These are phyloP conservation scores for Bauhinia variegata DNA, from an alignment of 306 rosid genomes.

Conservation along the genomic window DNA sequence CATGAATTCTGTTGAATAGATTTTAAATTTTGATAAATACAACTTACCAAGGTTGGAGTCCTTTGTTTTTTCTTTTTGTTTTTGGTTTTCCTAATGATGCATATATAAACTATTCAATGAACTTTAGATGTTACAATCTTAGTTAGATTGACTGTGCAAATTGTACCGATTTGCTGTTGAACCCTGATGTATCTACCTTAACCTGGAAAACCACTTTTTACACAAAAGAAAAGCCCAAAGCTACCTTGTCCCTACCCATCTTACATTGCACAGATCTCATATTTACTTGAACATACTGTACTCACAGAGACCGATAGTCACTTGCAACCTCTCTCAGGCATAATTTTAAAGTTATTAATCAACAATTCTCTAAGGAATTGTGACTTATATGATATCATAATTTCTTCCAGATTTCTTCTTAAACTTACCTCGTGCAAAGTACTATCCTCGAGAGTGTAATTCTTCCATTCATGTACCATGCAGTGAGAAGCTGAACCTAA, in stretches of 20 bases:
- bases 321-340: not conserved
- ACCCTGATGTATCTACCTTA: conserved; percentile 10
- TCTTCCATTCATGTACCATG: conserved; percentile 41
- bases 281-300: not conserved
- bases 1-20: conserved; percentile 17
- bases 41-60: not conserved
- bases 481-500: conserved; percentile 91
- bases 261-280: not conserved
- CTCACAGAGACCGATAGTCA: no score
- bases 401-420: not conserved
- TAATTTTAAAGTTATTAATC: not conserved
- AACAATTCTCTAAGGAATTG: conserved; percentile 8
- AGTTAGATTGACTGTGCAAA: no score
- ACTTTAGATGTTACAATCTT: no score
- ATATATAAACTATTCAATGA: no score
- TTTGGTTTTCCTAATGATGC: no score
- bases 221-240: conserved; percentile 4
- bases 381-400: not conserved
- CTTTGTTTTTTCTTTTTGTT: no score
- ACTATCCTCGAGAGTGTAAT: conserved; percentile 38
- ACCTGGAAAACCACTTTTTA: conserved; percentile 1
- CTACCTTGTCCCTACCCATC: conserved; percentile 1
- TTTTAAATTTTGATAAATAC: conserved; percentile 1
- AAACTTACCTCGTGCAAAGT: not conserved
- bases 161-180: not conserved